phyloP scores from a whole-genome alignment of 139 green algal genomes.

The Yamagishiella unicocca region DNA sequence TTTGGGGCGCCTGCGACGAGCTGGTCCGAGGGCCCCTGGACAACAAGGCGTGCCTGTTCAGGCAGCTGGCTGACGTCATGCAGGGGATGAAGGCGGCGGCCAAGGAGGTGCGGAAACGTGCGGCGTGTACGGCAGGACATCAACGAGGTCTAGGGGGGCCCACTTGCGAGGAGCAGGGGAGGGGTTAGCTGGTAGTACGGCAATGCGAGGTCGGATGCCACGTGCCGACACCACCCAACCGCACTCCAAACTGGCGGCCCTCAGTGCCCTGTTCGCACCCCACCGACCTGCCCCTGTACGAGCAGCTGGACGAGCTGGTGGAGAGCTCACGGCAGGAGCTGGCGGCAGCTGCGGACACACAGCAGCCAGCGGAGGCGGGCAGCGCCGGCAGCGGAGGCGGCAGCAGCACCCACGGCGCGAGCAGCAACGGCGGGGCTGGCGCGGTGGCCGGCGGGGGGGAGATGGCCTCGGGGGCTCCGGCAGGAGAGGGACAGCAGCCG shows the following conservation, averaged over 20 bases:
- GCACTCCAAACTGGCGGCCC: no score
- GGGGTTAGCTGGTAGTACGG: no score
- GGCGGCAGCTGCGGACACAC: background rate
- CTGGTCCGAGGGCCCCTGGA: background rate
- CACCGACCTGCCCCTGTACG: no score
- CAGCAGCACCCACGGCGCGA: background rate
- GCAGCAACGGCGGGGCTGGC: background rate
- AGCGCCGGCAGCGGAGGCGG: background rate
- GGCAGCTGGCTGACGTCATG: slow-evolving; percentile 31
- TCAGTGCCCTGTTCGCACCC: no score
- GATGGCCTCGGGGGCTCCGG: background rate
- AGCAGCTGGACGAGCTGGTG: slow-evolving; percentile 26
- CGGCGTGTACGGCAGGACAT: no score
- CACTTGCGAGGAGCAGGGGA: no score
- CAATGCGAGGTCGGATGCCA: no score
- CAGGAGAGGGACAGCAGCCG: background rate
- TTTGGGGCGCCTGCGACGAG: slow-evolving; percentile 28
- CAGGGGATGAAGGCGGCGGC: slow-evolving; percentile 9
- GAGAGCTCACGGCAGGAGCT: background rate
- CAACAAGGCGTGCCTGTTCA: slow-evolving; percentile 37
- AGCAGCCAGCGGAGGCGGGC: background rate
- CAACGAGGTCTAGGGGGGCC: no score
- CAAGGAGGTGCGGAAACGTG: slow-evolving; percentile 35
- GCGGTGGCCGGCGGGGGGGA: background rate
- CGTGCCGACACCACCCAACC: no score